These are phyloP conservation scores for Myxozyma nipponensis DNA, from an alignment of 805 yeast species.

Conservation along the genomic window DNA sequence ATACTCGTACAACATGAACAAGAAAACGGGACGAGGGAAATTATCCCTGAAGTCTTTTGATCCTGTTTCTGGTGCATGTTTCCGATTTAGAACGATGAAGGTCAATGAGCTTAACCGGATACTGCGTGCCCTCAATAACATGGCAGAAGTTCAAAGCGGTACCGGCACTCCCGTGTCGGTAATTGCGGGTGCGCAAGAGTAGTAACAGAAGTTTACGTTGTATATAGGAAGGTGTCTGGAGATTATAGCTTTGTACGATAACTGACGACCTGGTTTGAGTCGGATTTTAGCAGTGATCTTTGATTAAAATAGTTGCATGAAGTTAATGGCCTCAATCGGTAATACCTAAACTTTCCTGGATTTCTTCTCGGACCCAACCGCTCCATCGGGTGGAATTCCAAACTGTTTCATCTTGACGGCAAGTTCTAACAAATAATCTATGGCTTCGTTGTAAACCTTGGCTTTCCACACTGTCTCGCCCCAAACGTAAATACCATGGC, in stretches of 20 bases:
- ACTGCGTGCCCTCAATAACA: constrained; percentile 60
- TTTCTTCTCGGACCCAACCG: constrained; percentile 30
- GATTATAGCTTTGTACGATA: no score
- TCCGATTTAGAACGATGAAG: constrained; percentile 55
- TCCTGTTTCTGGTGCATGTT: constrained; percentile 58
- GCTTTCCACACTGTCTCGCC: constrained; percentile 91
- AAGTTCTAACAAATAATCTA: constrained; percentile 80
- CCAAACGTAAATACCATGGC: constrained; percentile 98
- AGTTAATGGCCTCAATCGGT: background rate
- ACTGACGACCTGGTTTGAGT: no score
- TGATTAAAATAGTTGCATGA: no score
- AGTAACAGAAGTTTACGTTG: background rate
- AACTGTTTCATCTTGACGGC: constrained; percentile 76
- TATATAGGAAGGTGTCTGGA: background rate
- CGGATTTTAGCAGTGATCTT: background rate
- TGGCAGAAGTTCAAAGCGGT: constrained; percentile 35
- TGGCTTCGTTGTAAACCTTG: constrained; percentile 86
- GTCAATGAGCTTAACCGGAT: constrained; percentile 71
- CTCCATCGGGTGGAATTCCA: constrained; percentile 47
- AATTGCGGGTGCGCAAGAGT: background rate
- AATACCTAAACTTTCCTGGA: background rate
- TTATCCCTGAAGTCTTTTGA: constrained; percentile 58
- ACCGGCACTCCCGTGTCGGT: constrained; percentile 2
- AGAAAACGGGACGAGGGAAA: constrained; percentile 32
- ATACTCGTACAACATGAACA: constrained; percentile 38